Evolutionary conservation across 768 basidiomycete species (phyloP).

Genomic region (Mycena albidolilacea): DNA sequence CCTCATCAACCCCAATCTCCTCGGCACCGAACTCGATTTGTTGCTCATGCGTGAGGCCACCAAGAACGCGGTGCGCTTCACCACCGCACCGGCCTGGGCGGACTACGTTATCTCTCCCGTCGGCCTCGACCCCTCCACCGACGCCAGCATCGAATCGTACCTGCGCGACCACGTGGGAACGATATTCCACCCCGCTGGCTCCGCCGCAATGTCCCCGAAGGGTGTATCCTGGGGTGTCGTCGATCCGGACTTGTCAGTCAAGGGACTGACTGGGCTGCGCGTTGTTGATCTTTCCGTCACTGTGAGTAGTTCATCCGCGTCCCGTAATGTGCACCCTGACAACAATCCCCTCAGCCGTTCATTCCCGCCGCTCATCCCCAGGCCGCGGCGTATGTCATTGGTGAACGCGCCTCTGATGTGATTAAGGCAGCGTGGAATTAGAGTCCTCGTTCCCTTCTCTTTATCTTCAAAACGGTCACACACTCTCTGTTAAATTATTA

Average conservation of each 20-base stretch:
- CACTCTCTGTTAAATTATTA: no score
- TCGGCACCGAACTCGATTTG: slow-evolving; percentile 43
- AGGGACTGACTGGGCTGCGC: neutral
- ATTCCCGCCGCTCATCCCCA: slow-evolving; percentile 42
- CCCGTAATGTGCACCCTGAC: neutral
- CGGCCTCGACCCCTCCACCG: slow-evolving; percentile 37
- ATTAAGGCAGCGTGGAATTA: slow-evolving; percentile 9
- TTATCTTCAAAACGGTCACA: no score
- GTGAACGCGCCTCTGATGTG: slow-evolving; percentile 40
- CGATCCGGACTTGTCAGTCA: neutral
- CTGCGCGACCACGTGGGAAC: neutral
- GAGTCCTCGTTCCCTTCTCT: no score
- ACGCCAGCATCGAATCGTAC: slow-evolving; percentile 28
- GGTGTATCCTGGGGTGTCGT: neutral
- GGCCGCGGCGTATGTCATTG: slow-evolving; percentile 41
- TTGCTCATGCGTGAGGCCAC: slow-evolving; percentile 41
- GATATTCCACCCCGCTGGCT: neutral
- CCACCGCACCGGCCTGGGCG: slow-evolving; percentile 41
- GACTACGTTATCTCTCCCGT: slow-evolving; percentile 40
- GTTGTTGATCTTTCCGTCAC: neutral
- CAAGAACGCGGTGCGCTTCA: slow-evolving; percentile 26
- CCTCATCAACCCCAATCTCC: slow-evolving; percentile 63
- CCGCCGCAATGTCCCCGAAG: neutral
- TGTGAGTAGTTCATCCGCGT: neutral
- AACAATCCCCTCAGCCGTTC: slow-evolving; percentile 18